Evolutionary conservation across 2,329 filamentous ascomycete genomes (phyloP), one percentile per base, ranked within the genome.

Genomic region (Xenoacremonium recifei): DNA sequence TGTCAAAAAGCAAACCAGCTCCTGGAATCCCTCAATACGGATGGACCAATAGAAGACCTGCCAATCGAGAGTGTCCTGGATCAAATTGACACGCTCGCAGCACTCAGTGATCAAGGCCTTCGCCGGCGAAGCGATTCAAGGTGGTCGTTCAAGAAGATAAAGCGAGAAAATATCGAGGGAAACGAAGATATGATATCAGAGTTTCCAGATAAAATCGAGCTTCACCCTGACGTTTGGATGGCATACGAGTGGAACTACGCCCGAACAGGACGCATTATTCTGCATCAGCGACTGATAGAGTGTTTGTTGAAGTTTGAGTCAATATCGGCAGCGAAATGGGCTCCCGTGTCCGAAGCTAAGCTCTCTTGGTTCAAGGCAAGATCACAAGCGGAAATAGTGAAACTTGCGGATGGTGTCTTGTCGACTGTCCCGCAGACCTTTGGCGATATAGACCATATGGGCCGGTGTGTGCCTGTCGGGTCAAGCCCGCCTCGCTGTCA

Each of bases 191-290:
- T 19, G 4, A 35, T 21, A 1, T 31, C 21, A 3, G 43, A 35
- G 37, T 42, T 61, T 12, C 55, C 60, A 2, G 52, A 52, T 2
- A 54, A 42, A 1, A 44, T 68, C 9, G 54, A 69, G 40, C 44
- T 70, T 3, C 67, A 68, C 39, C 43, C 51, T 4, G 67, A 69
- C 47, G 38, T 68, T 1, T 69, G 67, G 66, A 66, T 64, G 43
- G 60, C 63, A 4, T 70, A 70, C 31, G 67, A 69, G 43, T 68
- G 65, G 63, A 67, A 69, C 35, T 69, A 69, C 35, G 63, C 68
- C 34, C 55, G 65, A 3, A 59, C 65, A 20, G 65, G 63, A 5
- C 57, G 64, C 4, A 64, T 68, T 18, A 57, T 66, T n/a, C 51
- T 68, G 5, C 57, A 64, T 13, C 57, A 65, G 37, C 63, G 67